A percentile compares a stretch with the other conserved stretches of the same genome.
These are phyloP conservation scores for Cladorrhinum samala DNA, from an alignment of 495 filamentous ascomycete species.

Conservation along the genomic window DNA sequence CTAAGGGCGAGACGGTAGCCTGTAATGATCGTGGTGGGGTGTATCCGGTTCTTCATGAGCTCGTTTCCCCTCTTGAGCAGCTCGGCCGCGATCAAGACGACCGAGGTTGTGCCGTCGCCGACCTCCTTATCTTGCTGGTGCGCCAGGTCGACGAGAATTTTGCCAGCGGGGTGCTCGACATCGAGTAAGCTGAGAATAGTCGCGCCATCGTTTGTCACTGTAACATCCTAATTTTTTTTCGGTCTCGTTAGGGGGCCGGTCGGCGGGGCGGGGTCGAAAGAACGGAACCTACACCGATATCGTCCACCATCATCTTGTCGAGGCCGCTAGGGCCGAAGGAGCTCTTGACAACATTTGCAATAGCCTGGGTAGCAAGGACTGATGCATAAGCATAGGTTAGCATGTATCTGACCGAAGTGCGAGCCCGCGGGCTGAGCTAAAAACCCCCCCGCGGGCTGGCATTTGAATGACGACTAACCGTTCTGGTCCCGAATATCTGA, in stretches of 20 bases:
- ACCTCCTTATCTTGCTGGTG: conserved; percentile 99
- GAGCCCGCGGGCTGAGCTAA: conserved; percentile 7
- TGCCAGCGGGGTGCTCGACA: conserved; percentile 95
- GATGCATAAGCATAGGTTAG: conserved; percentile 30
- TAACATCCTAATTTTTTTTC: conserved; percentile 67
- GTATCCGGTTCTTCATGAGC: conserved; percentile 98
- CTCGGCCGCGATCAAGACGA: conserved; percentile 95
- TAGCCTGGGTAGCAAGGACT: conserved; percentile 94
- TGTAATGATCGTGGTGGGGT: conserved; percentile 98
- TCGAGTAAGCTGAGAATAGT: conserved; percentile 93
- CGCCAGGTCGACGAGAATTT: conserved; percentile 95
- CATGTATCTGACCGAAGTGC: background rate
- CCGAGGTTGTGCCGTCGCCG: conserved; percentile 95
- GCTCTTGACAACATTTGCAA: conserved; percentile 97
- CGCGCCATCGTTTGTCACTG: conserved; percentile 97
- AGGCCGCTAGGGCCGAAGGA: conserved; percentile 95
- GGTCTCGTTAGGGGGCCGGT: conserved; percentile 12
- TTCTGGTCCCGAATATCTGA: conserved; percentile 95
- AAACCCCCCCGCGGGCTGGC: background rate
- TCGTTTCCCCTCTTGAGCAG: conserved; percentile 92
- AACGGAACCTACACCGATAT: conserved; percentile 79
- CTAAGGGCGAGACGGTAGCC: conserved; percentile 92
- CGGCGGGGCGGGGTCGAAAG: conserved; percentile 8
- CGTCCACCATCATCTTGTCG: conserved; percentile 99
- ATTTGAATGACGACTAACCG: conserved; percentile 54